A percentile compares a stretch with the other conserved stretches of the same genome.
These are phyloP conservation scores for Euphorbia pulcherrima DNA, from an alignment of 345 rosid species.

Conservation along the genomic window DNA sequence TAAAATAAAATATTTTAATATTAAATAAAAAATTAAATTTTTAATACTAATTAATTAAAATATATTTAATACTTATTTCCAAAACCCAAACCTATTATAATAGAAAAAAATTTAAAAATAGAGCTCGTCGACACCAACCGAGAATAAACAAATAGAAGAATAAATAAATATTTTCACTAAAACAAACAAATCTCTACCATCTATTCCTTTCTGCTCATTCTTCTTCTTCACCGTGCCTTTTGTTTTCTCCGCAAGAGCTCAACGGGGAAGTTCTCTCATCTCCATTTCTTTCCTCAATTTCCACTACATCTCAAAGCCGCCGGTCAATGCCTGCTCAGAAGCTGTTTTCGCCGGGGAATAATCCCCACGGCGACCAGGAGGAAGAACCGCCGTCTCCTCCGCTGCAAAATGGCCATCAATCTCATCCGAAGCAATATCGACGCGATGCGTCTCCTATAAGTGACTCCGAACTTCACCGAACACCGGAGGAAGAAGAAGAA, in stretches of 20 bases:
- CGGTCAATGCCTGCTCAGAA: constrained; percentile 80
- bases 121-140: no score
- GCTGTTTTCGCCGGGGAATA: constrained; percentile 51
- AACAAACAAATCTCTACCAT: constrained; percentile 20
- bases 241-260: neutral
- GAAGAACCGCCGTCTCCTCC: constrained; percentile 17
- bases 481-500: no score
- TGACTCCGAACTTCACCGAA: neutral
- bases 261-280: neutral
- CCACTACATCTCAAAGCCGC: neutral
- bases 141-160: neutral
- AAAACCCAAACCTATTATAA: no score
- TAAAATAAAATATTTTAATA: no score
- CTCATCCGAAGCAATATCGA: constrained; percentile 2
- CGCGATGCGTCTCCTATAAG: constrained; percentile 5
- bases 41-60: no score
- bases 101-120: no score
- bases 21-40: no score
- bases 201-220: neutral
- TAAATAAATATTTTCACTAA: no score
- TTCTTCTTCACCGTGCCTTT: neutral
- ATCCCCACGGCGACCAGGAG: constrained; percentile 37
- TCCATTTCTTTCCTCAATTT: neutral
- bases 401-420: constrained; percentile 22
- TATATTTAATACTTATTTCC: no score